Conservation (phyloP, 768 basidiomycete species). For the Melanogaster broomeanus region DNA sequence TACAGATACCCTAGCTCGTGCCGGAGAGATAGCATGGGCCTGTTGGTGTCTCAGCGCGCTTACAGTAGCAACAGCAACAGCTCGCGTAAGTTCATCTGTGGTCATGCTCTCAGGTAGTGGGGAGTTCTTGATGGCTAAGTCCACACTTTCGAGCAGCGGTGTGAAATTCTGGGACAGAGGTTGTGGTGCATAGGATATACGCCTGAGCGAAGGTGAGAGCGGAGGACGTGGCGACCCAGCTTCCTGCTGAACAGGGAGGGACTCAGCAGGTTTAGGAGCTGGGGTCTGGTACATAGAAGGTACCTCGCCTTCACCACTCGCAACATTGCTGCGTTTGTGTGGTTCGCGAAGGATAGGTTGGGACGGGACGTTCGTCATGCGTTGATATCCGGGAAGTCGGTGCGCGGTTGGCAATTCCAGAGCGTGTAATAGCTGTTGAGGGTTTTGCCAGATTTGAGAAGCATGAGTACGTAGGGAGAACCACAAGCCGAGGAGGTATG, state of each 20-base stretch:
- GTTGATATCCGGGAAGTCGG: conserved; percentile 68
- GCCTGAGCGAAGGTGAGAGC: conserved; percentile 48
- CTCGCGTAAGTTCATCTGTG: conserved; percentile 88
- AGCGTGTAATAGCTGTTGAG: conserved; percentile 75
- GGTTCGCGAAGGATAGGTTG: conserved; percentile 21
- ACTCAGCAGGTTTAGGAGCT: conserved; percentile 30
- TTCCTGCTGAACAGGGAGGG: conserved; percentile 15
- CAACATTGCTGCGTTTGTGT: conserved; percentile 48
- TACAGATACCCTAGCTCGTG: conserved; percentile 44
- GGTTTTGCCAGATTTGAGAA: conserved; percentile 99
- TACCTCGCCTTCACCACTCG: conserved; percentile 31
- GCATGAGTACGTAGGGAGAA: conserved; percentile 98
- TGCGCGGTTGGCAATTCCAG: conserved; percentile 55
- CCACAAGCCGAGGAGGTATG: conserved; percentile 96
- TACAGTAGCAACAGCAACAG: conserved; percentile 92
- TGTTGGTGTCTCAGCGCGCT: conserved; percentile 86
- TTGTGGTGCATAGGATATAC: conserved; percentile 57
- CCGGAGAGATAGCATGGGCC: conserved; percentile 49
- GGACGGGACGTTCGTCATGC: conserved; percentile 26
- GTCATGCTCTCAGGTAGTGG: conserved; percentile 65
- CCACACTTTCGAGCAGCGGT: conserved; percentile 78
- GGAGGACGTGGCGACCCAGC: conserved; percentile 21
- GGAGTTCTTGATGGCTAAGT: conserved; percentile 68
- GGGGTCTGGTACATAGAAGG: conserved; percentile 44
- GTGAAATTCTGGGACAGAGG: conserved; percentile 42